Evolutionary conservation across 2,329 filamentous ascomycete species (phyloP).

Genomic region (Neonectria sp.): DNA sequence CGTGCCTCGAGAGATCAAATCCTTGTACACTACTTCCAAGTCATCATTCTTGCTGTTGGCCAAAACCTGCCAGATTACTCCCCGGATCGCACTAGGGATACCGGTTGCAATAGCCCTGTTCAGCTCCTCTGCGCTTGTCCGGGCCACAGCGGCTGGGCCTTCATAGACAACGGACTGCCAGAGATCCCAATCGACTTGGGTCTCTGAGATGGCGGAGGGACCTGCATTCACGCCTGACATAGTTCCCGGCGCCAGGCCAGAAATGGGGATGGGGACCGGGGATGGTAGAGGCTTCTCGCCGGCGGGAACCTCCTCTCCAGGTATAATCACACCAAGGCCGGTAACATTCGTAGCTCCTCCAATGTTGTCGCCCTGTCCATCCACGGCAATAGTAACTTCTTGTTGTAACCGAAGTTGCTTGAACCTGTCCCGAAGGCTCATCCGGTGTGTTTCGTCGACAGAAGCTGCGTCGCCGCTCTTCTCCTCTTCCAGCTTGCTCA

Average conservation of each 20-base stretch:
- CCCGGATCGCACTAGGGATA: constrained; percentile 94
- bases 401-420: constrained; percentile 83
- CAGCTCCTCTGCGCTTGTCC: constrained; percentile 90
- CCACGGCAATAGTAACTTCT: constrained; percentile 72
- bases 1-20: constrained; percentile 84
- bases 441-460: constrained; percentile 64
- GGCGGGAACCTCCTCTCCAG: constrained; percentile 45
- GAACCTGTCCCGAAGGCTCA: constrained; percentile 83
- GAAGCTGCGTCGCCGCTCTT: constrained; percentile 64
- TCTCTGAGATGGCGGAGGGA: constrained; percentile 78
- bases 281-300: constrained; percentile 56
- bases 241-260: constrained; percentile 85
- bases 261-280: constrained; percentile 76
- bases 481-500: constrained; percentile 83
- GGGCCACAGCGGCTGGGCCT: constrained; percentile 88
- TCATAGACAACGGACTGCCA: constrained; percentile 98
- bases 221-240: constrained; percentile 85
- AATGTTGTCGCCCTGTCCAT: constrained; percentile 68
- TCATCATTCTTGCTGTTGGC: constrained; percentile 96
- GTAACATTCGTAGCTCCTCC: constrained; percentile 43
- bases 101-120: constrained; percentile 93
- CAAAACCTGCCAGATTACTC: constrained; percentile 98
- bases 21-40: constrained; percentile 87
- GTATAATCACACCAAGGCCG: constrained; percentile 39
- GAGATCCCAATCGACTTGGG: constrained; percentile 96